Evolutionary conservation across 2,329 filamentous ascomycete genomes (phyloP), one percentile per base, ranked within the genome.

Genomic region (Curvularia spicifera): DNA sequence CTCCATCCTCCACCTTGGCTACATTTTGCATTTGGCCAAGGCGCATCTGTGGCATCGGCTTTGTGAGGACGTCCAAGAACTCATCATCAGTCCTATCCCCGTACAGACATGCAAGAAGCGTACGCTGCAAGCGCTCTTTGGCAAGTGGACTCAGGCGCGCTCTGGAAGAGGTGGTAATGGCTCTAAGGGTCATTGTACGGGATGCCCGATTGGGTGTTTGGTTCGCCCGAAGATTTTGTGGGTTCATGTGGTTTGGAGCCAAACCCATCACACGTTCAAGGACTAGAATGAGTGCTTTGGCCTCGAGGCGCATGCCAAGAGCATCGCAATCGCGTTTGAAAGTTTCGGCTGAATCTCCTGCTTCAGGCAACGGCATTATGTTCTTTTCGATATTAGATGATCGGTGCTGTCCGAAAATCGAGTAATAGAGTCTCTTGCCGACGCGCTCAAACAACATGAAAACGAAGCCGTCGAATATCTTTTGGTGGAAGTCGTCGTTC

Each of bases 101-200:
- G 54, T 80, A 82, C 54, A 80, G 79, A 37, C 76, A 77, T 26
- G 75, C 70, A n/a, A 82, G 63, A 0, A 82, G 72, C 0, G 80
- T 82, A 4, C 76, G 70, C 58, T 82, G 80, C 43, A 82, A 70
- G n/a, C 76, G 71, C 20, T 81, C 75, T 57, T 77, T 79, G 4
- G 78, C 79, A 5, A 74, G 59, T 1, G 73, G 53, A 29, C 72
- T 71, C 1, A 82, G 59, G 1, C 72, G 67, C 8, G 68, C 64
- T 58, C 75, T 78, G 0, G 69, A 71, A 0, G 64, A 51, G 5
- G 68, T 61, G 12, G 65, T 61, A 4, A 71, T 63, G 20, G 51
- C 63, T 22, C 68, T 75, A 10, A 63, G 33, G 26, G 69, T 72
- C n/a, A 71, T 61, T 5, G 69, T 60, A 18, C 76, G 72, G 20